Evolutionary conservation across 495 filamentous ascomycete genomes (phyloP).

Genomic region (Rhypophila decipiens): DNA sequence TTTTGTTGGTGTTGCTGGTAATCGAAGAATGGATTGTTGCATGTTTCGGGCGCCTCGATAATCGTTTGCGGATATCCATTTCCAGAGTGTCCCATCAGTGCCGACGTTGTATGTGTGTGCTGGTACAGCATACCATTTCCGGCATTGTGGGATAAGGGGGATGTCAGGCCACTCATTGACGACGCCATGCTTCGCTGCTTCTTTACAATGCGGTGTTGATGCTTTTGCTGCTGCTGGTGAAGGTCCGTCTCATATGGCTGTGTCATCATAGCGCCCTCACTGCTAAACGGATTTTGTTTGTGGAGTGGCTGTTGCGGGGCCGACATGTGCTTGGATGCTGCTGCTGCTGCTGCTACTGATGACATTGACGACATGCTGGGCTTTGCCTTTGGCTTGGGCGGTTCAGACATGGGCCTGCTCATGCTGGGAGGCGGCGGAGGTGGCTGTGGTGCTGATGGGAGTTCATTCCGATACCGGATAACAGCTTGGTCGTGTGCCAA

Average conservation of each 20-base stretch:
- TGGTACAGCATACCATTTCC: slow-evolving; percentile 7
- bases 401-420: slow-evolving; percentile 19
- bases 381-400: slow-evolving; percentile 10
- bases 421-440: slow-evolving; percentile 3
- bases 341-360: too few species aligned
- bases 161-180: slow-evolving; percentile 1
- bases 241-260: too few species aligned
- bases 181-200: slow-evolving; percentile 16
- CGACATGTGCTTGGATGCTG: slow-evolving; percentile 12
- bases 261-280: too few species aligned
- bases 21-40: slow-evolving; percentile 3
- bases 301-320: neutral
- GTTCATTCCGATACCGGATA: slow-evolving; percentile 26
- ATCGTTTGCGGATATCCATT: slow-evolving; percentile 4
- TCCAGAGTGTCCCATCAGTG: neutral
- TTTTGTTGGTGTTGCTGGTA: slow-evolving; percentile 36
- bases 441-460: neutral
- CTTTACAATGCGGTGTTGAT: slow-evolving; percentile 2
- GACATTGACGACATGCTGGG: neutral
- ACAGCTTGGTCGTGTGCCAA: slow-evolving; percentile 38
- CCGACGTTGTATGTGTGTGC: neutral
- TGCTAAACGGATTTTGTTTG: neutral
- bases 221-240: neutral
- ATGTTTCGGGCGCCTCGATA: slow-evolving; percentile 6
- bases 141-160: slow-evolving; percentile 1